Evolutionary conservation across 345 rosid genomes (phyloP).

Genomic region (Trapa incisa): DNA sequence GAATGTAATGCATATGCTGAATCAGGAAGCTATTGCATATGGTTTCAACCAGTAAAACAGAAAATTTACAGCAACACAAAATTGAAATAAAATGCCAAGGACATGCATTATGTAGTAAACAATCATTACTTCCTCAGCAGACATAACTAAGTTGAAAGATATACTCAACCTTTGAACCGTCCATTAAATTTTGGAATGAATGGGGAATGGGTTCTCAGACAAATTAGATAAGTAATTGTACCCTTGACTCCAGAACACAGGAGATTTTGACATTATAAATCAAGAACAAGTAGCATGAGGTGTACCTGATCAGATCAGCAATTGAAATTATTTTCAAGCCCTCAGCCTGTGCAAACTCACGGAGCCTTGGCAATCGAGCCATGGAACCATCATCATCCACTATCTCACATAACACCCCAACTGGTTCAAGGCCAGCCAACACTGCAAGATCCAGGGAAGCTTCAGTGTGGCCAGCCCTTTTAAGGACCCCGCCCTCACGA

Average conservation of each 20-base stretch:
- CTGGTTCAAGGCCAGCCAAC: slow-evolving; percentile 72
- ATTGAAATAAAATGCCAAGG: neutral
- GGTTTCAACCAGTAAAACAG: neutral
- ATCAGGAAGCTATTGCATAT: neutral
- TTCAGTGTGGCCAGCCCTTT: slow-evolving; percentile 97
- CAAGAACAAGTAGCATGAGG: neutral
- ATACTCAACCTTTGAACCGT: neutral
- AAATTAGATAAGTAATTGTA: neutral
- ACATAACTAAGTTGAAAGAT: neutral
- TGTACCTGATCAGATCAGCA: slow-evolving; percentile 77
- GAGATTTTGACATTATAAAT: neutral
- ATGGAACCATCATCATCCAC: slow-evolving; percentile 97
- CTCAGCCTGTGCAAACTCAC: slow-evolving; percentile 46
- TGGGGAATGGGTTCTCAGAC: no score
- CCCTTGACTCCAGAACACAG: neutral
- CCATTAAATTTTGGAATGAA: neutral
- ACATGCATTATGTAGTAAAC: neutral
- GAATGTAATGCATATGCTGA: neutral
- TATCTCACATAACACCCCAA: slow-evolving; percentile 70
- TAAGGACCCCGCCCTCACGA: slow-evolving; percentile 80
- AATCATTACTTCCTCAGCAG: neutral
- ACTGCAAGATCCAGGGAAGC: slow-evolving; percentile 81
- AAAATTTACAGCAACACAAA: no score
- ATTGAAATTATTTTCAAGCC: slow-evolving; percentile 65
- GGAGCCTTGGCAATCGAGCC: slow-evolving; percentile 87